Conservation (phyloP, 257 asterid species). For the Craterostigma plantagineum region DNA sequence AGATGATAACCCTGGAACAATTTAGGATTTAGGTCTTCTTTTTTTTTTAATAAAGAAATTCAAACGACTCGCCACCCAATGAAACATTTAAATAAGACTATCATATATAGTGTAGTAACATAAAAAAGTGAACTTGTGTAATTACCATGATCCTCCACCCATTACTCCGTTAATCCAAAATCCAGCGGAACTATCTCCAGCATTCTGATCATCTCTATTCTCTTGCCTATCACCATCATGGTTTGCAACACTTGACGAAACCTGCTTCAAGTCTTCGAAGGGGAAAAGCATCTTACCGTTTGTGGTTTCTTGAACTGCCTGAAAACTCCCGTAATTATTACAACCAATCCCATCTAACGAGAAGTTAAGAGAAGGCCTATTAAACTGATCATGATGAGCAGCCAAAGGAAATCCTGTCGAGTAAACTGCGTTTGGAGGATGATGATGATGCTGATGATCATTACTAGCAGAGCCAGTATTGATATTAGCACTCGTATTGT, state of each 20-base stretch:
- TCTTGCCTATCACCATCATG: slow-evolving; percentile 13
- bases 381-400: slow-evolving; percentile 15
- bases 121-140: background rate
- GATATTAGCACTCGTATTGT: no score
- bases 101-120: background rate
- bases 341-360: slow-evolving; percentile 42
- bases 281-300: slow-evolving; percentile 38
- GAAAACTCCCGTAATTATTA: slow-evolving; percentile 16
- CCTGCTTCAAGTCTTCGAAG: slow-evolving; percentile 39
- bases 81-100: background rate
- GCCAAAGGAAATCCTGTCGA: slow-evolving; percentile 19
- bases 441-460: background rate
- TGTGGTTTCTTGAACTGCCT: slow-evolving; percentile 21
- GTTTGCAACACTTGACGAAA: slow-evolving; percentile 13
- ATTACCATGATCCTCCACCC: slow-evolving; percentile 52
- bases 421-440: slow-evolving; percentile 19
- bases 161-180: slow-evolving; percentile 41
- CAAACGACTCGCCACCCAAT: slow-evolving; percentile 14
- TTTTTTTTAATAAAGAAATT: slow-evolving; percentile 11
- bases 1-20: no score
- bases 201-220: slow-evolving; percentile 19
- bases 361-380: slow-evolving; percentile 25
- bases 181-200: slow-evolving; percentile 24
- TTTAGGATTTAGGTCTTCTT: background rate
- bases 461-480: no score